Base-by-base conservation (phyloP, 768 basidiomycete species). In the Trametes punicea region DNA sequence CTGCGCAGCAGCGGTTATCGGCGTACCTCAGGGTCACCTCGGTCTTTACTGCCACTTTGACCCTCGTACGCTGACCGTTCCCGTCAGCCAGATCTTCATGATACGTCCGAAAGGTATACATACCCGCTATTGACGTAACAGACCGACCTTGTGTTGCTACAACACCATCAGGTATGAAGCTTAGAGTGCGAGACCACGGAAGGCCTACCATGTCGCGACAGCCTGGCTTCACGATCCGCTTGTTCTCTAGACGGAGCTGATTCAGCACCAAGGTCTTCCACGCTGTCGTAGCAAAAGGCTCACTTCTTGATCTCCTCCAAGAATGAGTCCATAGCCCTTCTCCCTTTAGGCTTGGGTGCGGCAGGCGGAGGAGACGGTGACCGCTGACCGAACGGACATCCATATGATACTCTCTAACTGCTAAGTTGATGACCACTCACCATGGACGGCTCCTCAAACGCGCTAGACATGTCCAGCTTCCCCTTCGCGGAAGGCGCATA, bases 261-360 rank as follows among this genome's bases (percentile, higher is more conserved):
- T 44, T 41, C 40, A 41, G 6, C 21, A 15, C 9, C 23, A 27
- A 23, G n/a, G 42, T 15, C 4, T 44, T 2, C 34, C 15, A 18
- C 25, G 60, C 47, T 31, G n/a, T n/a, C n/a, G n/a, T n/a, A n/a
- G n/a, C n/a, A n/a, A n/a, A n/a, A 29, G 18, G 20, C 76, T 20
- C 44, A 89, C 96, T 83, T 83, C 74, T 98, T 98, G 56, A 99
- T 92, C 74, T 99, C 94, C 65, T 97, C 94, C 47, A 99, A 75
- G 69, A 98, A 99, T 2, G 87, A 73, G 71, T 98, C 95, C 93
- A 98, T 98, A 1, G 90, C 93, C 47, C 96, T 83, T 69, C 93
- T 97, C 2, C 97, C 97, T 69, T 93, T 97, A 0, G 90, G 86
- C 67, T 85, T 93, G 1, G 85, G 80, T 5, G 69, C 74, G 55